Base-by-base conservation (phyloP, 2,329 filamentous ascomycete species). In the Seiridium unicorne region DNA sequence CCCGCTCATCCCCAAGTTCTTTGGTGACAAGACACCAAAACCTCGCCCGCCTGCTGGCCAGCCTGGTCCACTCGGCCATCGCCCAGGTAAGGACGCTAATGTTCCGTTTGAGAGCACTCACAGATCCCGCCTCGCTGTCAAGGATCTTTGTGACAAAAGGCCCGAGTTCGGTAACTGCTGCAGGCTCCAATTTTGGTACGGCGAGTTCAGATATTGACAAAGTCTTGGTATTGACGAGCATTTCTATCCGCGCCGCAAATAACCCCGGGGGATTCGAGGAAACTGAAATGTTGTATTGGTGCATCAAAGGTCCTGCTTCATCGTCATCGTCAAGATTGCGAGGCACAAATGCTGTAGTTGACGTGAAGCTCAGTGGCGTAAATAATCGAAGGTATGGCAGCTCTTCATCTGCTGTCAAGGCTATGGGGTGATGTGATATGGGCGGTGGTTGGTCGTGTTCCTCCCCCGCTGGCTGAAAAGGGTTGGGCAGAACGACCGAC, bases 341-440 rank as follows among this genome's bases (percentile, higher is more conserved):
- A 0, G 82, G 79, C 2, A 84, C 66, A 0, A 83, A 72, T 0
- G 78, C 74, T 11, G 86, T 76, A 0, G 75, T 80, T 0, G 86
- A 88, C 0, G 80, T 79, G 60, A 90, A 87, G 0, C 78, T 78
- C 11, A 95, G 80, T 0, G 89, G 85, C 0, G 86, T 90, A 66
- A 95, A 92, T 7, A 89, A 80, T 51, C 89, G 84, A 0, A 93
- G 79, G 64, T 89, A 92, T 0, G 89, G 86, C 2, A 90, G 74
- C 55, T 89, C 85, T 61, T 93, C 85, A 0, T 81, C 77, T 1
- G 89, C 80, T 1, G 84, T 80, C 75, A 93, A 79, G 1, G 80
- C 79, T 1, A 86, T 68, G 0, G 89, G 91, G 56, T 85, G 82
- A 68, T 93, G 90, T 1, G 89, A 90, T 6, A 82, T 76, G 0